Evolutionary conservation across 2,329 filamentous ascomycete species (phyloP).

Genomic region (Periglandula ipomoeae): DNA sequence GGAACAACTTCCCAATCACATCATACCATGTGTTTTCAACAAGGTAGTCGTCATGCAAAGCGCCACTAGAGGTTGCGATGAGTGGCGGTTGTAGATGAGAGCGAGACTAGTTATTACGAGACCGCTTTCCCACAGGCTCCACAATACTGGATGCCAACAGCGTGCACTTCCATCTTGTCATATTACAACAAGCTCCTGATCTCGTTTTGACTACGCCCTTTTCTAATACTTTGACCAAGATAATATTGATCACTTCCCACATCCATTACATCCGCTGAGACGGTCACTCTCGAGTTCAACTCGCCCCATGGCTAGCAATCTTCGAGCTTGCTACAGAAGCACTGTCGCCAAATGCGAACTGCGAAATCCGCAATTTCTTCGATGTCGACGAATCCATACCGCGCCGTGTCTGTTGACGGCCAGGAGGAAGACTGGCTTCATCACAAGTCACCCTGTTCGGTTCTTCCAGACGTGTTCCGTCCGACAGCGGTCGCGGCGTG

Average conservation of each 20-base stretch:
- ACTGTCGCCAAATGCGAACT: background rate
- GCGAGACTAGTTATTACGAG: too few species aligned
- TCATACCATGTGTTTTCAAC: too few species aligned
- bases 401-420: background rate
- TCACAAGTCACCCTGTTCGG: background rate
- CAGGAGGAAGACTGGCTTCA: background rate
- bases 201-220: too few species aligned
- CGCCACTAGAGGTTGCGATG: too few species aligned
- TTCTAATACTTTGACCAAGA: background rate
- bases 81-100: too few species aligned
- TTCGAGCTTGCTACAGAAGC: conserved; percentile 5
- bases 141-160: too few species aligned
- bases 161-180: too few species aligned
- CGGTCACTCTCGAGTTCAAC: background rate
- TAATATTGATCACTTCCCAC: too few species aligned
- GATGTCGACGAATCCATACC: background rate
- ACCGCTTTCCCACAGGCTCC: too few species aligned
- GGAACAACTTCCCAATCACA: too few species aligned
- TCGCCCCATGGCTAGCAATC: conserved; percentile 1
- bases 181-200: too few species aligned
- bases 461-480: conserved; percentile 11
- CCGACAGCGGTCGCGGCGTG: conserved; percentile 10
- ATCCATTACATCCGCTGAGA: background rate
- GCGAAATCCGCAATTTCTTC: background rate
- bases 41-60: too few species aligned